phyloP scores from a whole-genome alignment of 768 basidiomycete species.

The Amylocystis lapponica region DNA sequence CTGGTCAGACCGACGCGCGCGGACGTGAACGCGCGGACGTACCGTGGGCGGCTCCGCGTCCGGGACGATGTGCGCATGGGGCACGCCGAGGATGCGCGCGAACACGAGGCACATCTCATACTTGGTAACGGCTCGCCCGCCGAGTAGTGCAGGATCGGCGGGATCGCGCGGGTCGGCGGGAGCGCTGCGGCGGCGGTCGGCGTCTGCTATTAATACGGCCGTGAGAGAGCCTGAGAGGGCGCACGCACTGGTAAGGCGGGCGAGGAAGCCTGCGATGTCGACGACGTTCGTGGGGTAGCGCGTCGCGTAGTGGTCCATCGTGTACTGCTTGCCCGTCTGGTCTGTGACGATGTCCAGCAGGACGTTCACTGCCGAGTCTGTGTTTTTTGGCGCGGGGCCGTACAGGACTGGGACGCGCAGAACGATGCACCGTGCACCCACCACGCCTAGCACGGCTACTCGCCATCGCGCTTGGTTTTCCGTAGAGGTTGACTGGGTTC shows the following conservation, averaged over 20 bases:
- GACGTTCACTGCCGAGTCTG: constrained; percentile 86
- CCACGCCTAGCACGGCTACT: constrained; percentile 65
- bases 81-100: constrained; percentile 59
- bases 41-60: constrained; percentile 64
- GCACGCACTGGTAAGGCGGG: constrained; percentile 61
- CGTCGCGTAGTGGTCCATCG: constrained; percentile 94
- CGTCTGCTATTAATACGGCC: constrained; percentile 19
- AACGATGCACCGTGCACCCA: constrained; percentile 56
- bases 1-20: not conserved
- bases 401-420: constrained; percentile 93
- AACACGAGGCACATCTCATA: constrained; percentile 88
- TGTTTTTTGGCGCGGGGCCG: constrained; percentile 77
- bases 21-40: not conserved
- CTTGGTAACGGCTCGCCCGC: constrained; percentile 79
- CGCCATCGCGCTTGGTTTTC: constrained; percentile 84
- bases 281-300: constrained; percentile 88
- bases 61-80: constrained; percentile 71
- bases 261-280: constrained; percentile 83
- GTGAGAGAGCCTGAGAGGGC: constrained; percentile 16
- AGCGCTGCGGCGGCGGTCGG: constrained; percentile 24
- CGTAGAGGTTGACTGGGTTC: constrained; percentile 89
- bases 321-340: constrained; percentile 82
- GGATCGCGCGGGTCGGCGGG: constrained; percentile 36
- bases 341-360: constrained; percentile 83
- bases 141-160: constrained; percentile 82